A percentile compares a stretch with the other conserved stretches of the same genome.
These are phyloP conservation scores for Rauvolfia tetraphylla DNA, from an alignment of 257 asterid species.

Conservation along the genomic window DNA sequence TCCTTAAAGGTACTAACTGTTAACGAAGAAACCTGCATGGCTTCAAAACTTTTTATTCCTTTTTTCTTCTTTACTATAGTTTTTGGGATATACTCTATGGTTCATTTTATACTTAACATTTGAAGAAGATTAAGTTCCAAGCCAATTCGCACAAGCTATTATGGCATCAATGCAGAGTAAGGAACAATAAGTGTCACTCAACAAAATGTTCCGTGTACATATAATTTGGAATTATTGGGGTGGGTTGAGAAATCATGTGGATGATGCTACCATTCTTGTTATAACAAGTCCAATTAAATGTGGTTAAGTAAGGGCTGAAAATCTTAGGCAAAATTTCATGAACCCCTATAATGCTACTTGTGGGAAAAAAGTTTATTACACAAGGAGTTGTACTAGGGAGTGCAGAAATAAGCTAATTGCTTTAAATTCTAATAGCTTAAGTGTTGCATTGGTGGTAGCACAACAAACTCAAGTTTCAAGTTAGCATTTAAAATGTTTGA, in stretches of 20 bases:
- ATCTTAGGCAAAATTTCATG: not conserved
- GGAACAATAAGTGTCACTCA: not conserved
- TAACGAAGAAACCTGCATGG: not conserved
- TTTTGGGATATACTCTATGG: not conserved
- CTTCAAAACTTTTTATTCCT: not conserved
- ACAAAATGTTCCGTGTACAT: not conserved
- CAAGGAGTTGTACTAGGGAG: not conserved
- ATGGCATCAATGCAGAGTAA: not conserved
- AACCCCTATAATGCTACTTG: not conserved
- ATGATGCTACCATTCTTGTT: not conserved
- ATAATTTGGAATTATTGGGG: not conserved
- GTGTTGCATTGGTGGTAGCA: not conserved
- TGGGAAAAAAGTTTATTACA: not conserved
- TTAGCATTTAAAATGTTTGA: not conserved
- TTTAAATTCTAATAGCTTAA: not conserved
- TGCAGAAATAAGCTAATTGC: no score
- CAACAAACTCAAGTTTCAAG: not conserved
- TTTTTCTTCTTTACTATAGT: not conserved
- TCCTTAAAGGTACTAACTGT: conserved; percentile 64
- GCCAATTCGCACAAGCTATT: not conserved
- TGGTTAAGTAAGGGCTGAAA: not conserved
- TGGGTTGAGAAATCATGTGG: not conserved
- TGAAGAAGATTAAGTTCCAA: not conserved
- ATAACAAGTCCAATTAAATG: not conserved
- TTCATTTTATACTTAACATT: not conserved